Conservation (phyloP, 2,329 filamentous ascomycete species). For the Fusarium devonianum region DNA sequence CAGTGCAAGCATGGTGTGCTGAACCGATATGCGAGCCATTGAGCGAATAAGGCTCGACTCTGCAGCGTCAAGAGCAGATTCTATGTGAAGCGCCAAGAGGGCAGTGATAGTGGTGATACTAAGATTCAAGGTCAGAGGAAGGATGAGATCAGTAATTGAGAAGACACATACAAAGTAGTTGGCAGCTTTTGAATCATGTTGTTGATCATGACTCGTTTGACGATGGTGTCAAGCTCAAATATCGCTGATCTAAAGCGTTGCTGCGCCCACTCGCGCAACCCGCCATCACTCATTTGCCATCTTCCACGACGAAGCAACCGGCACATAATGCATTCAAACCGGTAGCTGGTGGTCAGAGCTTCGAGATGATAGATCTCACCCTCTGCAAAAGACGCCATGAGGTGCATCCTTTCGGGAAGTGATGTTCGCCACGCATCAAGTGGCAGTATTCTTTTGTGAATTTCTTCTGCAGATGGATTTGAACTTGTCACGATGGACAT, state of each 20-base stretch:
- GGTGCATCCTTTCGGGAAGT: not conserved
- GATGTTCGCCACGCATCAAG: slow-evolving; percentile 1
- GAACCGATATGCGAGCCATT: not conserved
- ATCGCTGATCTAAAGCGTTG: slow-evolving; percentile 14
- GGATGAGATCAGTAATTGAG: not conserved
- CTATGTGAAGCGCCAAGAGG: not conserved
- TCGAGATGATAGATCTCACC: slow-evolving; percentile 3
- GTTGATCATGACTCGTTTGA: slow-evolving; percentile 13
- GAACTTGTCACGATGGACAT: no score
- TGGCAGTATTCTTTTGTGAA: no score
- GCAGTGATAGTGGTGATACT: not conserved
- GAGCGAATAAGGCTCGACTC: not conserved
- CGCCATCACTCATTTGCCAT: not conserved
- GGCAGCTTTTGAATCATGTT: slow-evolving; percentile 4
- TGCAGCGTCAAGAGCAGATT: not conserved
- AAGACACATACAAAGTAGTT: slow-evolving; percentile 15
- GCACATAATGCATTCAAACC: slow-evolving; percentile 27
- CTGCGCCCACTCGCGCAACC: slow-evolving; percentile 15
- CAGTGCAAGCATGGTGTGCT: slow-evolving; percentile 11
- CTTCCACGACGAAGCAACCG: slow-evolving; percentile 15
- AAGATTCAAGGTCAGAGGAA: not conserved
- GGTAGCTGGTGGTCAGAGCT: slow-evolving; percentile 14
- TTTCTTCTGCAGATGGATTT: no score
- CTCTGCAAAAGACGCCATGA: accelerated
- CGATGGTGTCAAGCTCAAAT: slow-evolving; percentile 20